Conservation (phyloP, 1,139 yeast genomes). For the Saccharomyces hybrid region DNA sequence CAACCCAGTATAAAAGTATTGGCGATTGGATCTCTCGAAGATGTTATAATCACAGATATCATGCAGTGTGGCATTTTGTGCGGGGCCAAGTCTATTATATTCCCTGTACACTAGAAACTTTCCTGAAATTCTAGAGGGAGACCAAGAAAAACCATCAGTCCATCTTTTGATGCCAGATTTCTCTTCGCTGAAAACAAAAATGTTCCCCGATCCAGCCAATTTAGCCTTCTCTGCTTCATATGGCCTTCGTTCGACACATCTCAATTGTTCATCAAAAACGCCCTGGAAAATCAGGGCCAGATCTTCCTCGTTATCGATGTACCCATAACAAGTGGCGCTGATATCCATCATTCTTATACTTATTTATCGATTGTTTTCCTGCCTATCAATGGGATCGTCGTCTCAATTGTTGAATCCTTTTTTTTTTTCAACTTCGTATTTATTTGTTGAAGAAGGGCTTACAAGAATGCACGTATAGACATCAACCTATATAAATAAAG, state of each 20-base stretch:
- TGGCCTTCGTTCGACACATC: constrained; percentile 70
- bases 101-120: constrained; percentile 78
- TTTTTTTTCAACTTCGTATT: background rate
- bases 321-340: constrained; percentile 66
- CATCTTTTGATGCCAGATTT: constrained; percentile 79
- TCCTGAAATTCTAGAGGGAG: constrained; percentile 80
- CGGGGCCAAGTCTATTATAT: constrained; percentile 38
- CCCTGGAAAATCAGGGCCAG: constrained; percentile 80
- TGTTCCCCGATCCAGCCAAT: constrained; percentile 67
- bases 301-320: constrained; percentile 73
- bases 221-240: constrained; percentile 65
- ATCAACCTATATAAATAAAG: background rate
- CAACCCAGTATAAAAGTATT: constrained; percentile 67
- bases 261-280: constrained; percentile 52
- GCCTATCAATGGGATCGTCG: background rate
- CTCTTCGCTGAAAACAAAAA: constrained; percentile 79
- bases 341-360: constrained; percentile 20
- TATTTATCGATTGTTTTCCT: background rate
- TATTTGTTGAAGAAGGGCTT: background rate
- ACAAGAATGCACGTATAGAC: background rate
- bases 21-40: constrained; percentile 28
- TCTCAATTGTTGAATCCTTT: background rate
- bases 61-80: constrained; percentile 14
- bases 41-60: background rate
- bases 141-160: constrained; percentile 94